phyloP scores from a whole-genome alignment of 2,329 filamentous ascomycete genomes.

The Aspergillus flavus region DNA sequence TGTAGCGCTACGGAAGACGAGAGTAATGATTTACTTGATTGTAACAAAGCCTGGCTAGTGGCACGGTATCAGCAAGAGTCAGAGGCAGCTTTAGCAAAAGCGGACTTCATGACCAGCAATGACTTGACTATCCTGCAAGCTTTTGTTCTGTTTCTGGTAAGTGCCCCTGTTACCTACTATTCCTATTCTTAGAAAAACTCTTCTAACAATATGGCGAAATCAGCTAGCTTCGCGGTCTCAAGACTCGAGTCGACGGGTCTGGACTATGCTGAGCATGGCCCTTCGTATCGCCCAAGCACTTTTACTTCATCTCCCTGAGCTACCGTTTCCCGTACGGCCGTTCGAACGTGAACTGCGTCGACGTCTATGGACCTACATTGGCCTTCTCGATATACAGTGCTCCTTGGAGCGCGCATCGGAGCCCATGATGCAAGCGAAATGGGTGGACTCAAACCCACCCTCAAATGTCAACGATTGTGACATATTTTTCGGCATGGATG shows the following conservation, averaged over 20 bases:
- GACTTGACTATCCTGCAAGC: constrained; percentile 37
- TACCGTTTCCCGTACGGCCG: constrained; percentile 31
- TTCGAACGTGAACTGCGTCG: constrained; percentile 36
- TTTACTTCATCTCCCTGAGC: constrained; percentile 31
- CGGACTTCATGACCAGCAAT: constrained; percentile 34
- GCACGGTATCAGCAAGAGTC: constrained; percentile 27
- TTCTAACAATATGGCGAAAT: neutral
- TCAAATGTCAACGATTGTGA: constrained; percentile 34
- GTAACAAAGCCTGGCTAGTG: constrained; percentile 21
- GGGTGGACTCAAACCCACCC: constrained; percentile 30
- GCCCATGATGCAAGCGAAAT: constrained; percentile 36
- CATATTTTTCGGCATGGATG: constrained; percentile 28
- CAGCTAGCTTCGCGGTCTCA: constrained; percentile 25
- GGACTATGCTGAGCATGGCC: constrained; percentile 38
- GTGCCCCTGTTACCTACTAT: neutral
- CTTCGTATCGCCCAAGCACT: constrained; percentile 35
- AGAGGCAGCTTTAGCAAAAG: constrained; percentile 27
- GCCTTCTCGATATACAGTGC: constrained; percentile 32
- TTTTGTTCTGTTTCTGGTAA: constrained; percentile 35
- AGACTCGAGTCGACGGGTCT: constrained; percentile 36
- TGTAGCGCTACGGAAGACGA: constrained; percentile 28
- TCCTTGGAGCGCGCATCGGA: constrained; percentile 35
- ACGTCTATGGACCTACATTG: constrained; percentile 35
- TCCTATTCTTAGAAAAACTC: neutral
- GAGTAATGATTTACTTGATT: constrained; percentile 24